Conservation (phyloP, 257 asterid species). For the Linderniella brevidens region DNA sequence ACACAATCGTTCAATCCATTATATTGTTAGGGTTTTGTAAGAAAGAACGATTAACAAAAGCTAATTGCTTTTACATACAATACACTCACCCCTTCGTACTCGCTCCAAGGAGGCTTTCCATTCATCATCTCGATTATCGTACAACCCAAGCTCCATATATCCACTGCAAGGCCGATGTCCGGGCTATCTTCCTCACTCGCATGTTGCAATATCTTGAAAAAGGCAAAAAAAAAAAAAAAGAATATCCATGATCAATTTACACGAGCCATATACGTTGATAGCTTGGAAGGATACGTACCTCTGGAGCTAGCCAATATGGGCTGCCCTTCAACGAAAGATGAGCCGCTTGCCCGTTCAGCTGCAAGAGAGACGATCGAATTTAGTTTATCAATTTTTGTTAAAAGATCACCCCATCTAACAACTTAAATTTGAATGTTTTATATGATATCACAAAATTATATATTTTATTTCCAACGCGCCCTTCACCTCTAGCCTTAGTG, state of each 20-base stretch:
- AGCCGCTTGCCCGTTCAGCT: slow-evolving; percentile 56
- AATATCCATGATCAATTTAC: neutral
- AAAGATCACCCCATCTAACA: too few species aligned
- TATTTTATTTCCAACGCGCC: too few species aligned
- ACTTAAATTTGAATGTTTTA: too few species aligned
- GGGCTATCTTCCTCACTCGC: slow-evolving; percentile 29
- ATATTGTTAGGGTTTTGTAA: too few species aligned
- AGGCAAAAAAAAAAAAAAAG: neutral
- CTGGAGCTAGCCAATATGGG: slow-evolving; percentile 91
- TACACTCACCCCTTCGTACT: slow-evolving; percentile 61
- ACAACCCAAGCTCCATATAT: slow-evolving; percentile 88
- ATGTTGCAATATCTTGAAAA: slow-evolving; percentile 41
- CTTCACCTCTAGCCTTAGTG: too few species aligned
- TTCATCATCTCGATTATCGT: slow-evolving; percentile 71
- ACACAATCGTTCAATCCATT: too few species aligned
- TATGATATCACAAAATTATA: too few species aligned
- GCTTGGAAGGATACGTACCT: slow-evolving; percentile 20
- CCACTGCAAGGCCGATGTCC: slow-evolving; percentile 58
- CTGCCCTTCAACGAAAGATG: slow-evolving; percentile 77
- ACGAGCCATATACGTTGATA: neutral
- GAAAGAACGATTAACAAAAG: neutral
- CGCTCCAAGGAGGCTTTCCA: slow-evolving; percentile 88
- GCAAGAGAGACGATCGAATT: slow-evolving; percentile 6
- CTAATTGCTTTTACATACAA: neutral
- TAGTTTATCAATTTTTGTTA: too few species aligned